Evolutionary conservation across 2,329 filamentous ascomycete genomes (phyloP), one percentile per base, ranked within the genome.

Genomic region (Aspergillus nomiae): DNA sequence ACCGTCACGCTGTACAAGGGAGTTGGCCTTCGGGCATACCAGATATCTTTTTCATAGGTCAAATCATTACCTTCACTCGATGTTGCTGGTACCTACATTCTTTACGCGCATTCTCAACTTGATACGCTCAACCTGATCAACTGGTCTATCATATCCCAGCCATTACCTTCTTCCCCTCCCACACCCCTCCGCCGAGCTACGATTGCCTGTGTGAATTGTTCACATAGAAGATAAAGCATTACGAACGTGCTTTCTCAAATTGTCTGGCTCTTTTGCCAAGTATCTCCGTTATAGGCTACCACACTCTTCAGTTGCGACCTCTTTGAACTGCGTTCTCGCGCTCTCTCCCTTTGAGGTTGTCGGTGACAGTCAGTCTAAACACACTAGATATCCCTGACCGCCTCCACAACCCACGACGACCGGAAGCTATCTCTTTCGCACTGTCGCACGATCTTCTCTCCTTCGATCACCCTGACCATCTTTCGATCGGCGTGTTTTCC

Each of bases 331-430:
- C 24, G 21, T 38, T 59, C 58, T 59, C n/a, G 57, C 57, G 38
- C 19, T 36, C 36, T 43, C 38, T 41, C 30, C 48, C 50, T 30
- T 38, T 50, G 54, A 41, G 60, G 57, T 56, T 56, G 61, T 56
- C 48, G 59, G 54, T 58, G 51, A 50, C 45, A 59, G 55, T 50
- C 59, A 59, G 55, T 50, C 59, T 57, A 54, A 56, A 63, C 62
- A 61, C 54, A 63, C 61, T 62, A 63, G 51, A 55, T 55, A 55
- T 55, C 63, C 65, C 60, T 71, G 69, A 71, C 69, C 69, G 69
- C 69, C 69, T 70, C 69, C 69, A 70, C 67, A 66, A 65, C 67
- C 63, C 68, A 69, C 65, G 60, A 67, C 61, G 21, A 11, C 45
- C 45, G n/a, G 24, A 46, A 50, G 41, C 28, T 45, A 51, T 66